These are phyloP conservation scores for Pachysandra terminalis DNA, from an alignment of 164 flowering plant genomes.

Conservation along the genomic window DNA sequence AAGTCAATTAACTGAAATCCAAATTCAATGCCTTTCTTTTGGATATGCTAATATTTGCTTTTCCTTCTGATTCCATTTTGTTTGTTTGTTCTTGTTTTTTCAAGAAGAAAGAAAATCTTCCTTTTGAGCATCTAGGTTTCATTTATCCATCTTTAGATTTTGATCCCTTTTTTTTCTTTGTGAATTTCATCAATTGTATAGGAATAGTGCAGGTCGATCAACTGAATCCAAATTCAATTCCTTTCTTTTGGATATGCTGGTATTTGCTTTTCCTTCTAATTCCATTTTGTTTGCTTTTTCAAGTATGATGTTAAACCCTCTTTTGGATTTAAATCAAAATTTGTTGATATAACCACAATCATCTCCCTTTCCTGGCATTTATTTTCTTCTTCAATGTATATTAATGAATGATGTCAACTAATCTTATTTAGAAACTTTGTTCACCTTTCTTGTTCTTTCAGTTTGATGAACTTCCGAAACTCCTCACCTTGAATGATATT, in stretches of 20 bases:
- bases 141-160: neutral
- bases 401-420: too few relatives aligned
- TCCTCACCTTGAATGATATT: neutral
- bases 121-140: too few relatives aligned
- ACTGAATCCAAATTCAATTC: neutral
- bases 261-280: neutral
- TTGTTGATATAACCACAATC: too few relatives aligned
- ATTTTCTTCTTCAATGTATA: too few relatives aligned
- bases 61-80: neutral
- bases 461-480: neutral
- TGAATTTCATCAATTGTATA: too few relatives aligned
- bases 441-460: neutral
- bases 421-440: neutral
- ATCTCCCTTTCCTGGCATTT: too few relatives aligned
- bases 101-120: too few relatives aligned
- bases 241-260: neutral
- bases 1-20: neutral
- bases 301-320: too few relatives aligned
- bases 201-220: neutral
- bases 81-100: too few relatives aligned
- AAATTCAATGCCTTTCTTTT: conserved; percentile 3
- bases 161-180: too few relatives aligned
- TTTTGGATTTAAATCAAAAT: too few relatives aligned
- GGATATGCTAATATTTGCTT: neutral
- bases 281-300: too few relatives aligned